Evolutionary conservation across 2,329 filamentous ascomycete species (phyloP).

Genomic region (Trichoderma asperellum): DNA sequence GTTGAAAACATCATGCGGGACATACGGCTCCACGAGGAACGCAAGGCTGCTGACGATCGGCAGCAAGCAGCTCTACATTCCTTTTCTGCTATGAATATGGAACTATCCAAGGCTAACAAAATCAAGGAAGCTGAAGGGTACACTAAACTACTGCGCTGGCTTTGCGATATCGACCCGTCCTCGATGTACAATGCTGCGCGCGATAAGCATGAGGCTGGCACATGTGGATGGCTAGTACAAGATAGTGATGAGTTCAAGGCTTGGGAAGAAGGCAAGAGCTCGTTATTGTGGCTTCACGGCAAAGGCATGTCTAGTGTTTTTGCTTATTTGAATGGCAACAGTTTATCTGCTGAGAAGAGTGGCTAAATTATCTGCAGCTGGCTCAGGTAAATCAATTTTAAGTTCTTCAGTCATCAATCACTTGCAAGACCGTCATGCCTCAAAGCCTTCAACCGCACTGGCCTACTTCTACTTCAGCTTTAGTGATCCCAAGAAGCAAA

Average conservation of each 20-base stretch:
- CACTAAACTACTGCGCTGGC: not conserved
- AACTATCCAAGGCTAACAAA: too few relatives aligned
- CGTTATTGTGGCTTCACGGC: slow-evolving; percentile 9
- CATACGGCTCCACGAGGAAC: not conserved
- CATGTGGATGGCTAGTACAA: not conserved
- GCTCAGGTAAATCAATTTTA: not conserved
- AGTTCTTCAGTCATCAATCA: not conserved
- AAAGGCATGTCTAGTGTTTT: not conserved
- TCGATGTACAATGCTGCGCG: not conserved
- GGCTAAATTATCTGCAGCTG: not conserved
- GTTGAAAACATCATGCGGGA: not conserved
- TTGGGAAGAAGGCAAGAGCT: not conserved
- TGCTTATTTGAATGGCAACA: not conserved
- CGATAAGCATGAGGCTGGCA: not conserved
- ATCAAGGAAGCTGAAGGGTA: not conserved
- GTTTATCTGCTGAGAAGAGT: not conserved
- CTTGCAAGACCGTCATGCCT: not conserved
- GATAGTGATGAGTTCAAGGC: not conserved
- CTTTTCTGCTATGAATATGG: not conserved
- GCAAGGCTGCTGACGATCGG: not conserved
- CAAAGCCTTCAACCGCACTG: not conserved
- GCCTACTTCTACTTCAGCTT: not conserved
- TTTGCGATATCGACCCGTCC: not conserved
- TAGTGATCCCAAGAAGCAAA: not conserved
- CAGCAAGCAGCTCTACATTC: not conserved